phyloP scores from a whole-genome alignment of 768 basidiomycete genomes.

The Leccinellum albellum region DNA sequence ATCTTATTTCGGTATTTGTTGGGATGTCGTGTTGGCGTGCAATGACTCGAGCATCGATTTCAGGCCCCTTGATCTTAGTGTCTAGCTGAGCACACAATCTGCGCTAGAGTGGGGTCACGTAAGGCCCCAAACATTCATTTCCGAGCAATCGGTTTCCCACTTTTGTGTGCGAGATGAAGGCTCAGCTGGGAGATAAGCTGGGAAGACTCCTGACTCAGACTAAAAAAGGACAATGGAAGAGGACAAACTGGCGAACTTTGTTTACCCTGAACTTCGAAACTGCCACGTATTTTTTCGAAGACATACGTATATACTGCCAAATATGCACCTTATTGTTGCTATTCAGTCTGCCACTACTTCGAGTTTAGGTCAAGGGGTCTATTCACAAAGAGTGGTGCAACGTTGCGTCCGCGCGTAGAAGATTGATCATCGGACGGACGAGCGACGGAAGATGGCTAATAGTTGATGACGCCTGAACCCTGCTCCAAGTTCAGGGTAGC shows the following conservation, averaged over 20 bases:
- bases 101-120: constrained; percentile 8
- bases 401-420: constrained; percentile 25
- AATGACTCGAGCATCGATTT: constrained; percentile 11
- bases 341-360: not conserved
- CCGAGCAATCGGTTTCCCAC: constrained; percentile 5
- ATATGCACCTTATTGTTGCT: not conserved
- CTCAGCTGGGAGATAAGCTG: constrained; percentile 24
- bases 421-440: constrained; percentile 24
- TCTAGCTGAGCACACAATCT: constrained; percentile 4
- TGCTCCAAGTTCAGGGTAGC: constrained; percentile 14
- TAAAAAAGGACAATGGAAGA: constrained; percentile 3
- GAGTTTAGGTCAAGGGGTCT: constrained; percentile 6
- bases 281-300: constrained; percentile 1
- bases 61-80: constrained; percentile 5
- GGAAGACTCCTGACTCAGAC: constrained; percentile 13
- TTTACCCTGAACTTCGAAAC: constrained; percentile 7
- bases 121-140: constrained; percentile 12
- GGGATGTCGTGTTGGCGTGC: constrained; percentile 4
- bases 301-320: not conserved
- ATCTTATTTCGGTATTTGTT: constrained; percentile 27
- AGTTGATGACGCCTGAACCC: not conserved
- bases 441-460: constrained; percentile 9
- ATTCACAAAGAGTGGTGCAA: constrained; percentile 16
- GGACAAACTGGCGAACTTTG: constrained; percentile 18
- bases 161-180: constrained; percentile 9